Conservation (phyloP, 345 rosid genomes). For the Lumnitzera littorea region DNA sequence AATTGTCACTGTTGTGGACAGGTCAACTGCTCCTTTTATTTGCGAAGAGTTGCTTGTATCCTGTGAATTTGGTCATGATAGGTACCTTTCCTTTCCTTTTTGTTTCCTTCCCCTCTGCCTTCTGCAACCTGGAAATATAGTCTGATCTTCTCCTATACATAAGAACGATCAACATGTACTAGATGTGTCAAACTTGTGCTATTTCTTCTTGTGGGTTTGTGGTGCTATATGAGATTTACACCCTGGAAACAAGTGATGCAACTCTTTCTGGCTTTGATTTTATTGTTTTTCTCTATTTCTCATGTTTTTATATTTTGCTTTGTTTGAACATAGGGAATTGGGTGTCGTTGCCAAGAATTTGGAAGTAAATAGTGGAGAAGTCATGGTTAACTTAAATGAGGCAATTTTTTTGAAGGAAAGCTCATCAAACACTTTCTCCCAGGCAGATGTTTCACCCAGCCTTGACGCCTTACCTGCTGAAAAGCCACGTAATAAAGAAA, state of each 20-base stretch:
- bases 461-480: conserved; percentile 27
- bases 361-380: conserved; percentile 67
- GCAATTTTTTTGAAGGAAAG: conserved; percentile 54
- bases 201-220: no score
- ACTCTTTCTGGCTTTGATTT: conserved; percentile 2
- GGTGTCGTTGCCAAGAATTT: conserved; percentile 65
- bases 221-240: no score
- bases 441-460: conserved; percentile 22
- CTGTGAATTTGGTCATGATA: conserved; percentile 80
- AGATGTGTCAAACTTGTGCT: no score
- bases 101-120: conserved; percentile 1
- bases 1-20: conserved; percentile 38
- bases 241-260: not conserved
- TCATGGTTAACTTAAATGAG: conserved; percentile 61
- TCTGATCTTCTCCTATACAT: no score
- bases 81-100: conserved; percentile 36
- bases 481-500: conserved; percentile 39
- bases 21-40: conserved; percentile 56
- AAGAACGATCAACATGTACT: no score
- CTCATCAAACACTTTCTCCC: conserved; percentile 27
- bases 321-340: conserved; percentile 54
- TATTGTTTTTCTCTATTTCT: conserved; percentile 8
- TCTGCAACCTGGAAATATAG: not conserved
- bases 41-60: conserved; percentile 79
- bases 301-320: conserved; percentile 10